These are phyloP conservation scores for Penicillium brasilianum DNA, from an alignment of 2,329 filamentous ascomycete genomes.

Conservation along the genomic window DNA sequence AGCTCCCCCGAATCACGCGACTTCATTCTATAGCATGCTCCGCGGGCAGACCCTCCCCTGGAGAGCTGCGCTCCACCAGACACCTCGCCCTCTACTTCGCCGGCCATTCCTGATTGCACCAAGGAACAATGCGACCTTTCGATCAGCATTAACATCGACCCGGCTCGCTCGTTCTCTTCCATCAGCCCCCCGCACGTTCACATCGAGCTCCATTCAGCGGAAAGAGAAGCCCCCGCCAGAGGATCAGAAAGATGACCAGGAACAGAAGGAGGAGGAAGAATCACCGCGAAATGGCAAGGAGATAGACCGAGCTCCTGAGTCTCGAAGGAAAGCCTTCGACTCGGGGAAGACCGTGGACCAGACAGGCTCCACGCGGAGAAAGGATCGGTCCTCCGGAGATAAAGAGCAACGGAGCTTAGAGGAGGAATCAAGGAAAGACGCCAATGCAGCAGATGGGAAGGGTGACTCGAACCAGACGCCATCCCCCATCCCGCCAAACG, in stretches of 20 bases:
- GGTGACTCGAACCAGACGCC: slow-evolving; percentile 56
- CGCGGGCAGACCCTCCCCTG: slow-evolving; percentile 69
- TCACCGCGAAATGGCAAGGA: slow-evolving; percentile 42
- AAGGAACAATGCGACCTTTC: slow-evolving; percentile 39
- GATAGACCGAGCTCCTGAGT: slow-evolving; percentile 52
- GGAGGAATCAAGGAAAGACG: slow-evolving; percentile 50
- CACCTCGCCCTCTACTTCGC: slow-evolving; percentile 48
- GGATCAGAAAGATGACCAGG: slow-evolving; percentile 39
- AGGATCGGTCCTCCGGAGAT: slow-evolving; percentile 43
- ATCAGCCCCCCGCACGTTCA: slow-evolving; percentile 47
- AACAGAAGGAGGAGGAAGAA: slow-evolving; percentile 36
- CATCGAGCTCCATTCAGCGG: slow-evolving; percentile 54
- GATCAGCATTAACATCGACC: slow-evolving; percentile 34
- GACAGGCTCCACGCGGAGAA: slow-evolving; percentile 46
- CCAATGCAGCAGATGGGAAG: slow-evolving; percentile 49
- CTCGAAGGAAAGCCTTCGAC: slow-evolving; percentile 49
- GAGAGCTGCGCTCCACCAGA: slow-evolving; percentile 64
- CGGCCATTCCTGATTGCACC: slow-evolving; percentile 39
- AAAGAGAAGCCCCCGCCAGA: slow-evolving; percentile 62
- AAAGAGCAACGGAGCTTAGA: slow-evolving; percentile 44
- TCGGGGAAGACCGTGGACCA: slow-evolving; percentile 38
- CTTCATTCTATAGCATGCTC: slow-evolving; percentile 58
- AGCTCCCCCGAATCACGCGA: slow-evolving; percentile 22
- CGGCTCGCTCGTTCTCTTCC: slow-evolving; percentile 33
- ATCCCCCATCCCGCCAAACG: slow-evolving; percentile 47